Evolutionary conservation across 1,284 basidiomycete genomes (phyloP).

Genomic region (Meripilus lineatus): DNA sequence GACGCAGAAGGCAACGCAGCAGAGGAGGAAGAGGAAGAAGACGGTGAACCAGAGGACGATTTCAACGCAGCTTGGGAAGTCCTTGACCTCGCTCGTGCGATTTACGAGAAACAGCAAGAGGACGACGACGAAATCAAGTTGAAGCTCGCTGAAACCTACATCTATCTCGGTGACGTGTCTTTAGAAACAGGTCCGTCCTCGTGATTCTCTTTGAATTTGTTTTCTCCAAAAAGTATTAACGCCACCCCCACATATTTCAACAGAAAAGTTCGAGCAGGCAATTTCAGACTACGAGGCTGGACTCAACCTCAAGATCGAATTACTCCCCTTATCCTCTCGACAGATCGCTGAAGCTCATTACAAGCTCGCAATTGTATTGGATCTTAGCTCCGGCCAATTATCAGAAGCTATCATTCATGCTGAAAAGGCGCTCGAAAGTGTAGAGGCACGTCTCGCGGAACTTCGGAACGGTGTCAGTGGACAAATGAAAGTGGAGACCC

Average conservation of each 20-base stretch:
- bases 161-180: conserved; percentile 82
- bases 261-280: conserved; percentile 92
- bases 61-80: conserved; percentile 95
- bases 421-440: conserved; percentile 71
- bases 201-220: neutral
- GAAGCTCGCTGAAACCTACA: conserved; percentile 81
- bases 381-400: conserved; percentile 76
- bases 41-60: conserved; percentile 82
- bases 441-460: conserved; percentile 64
- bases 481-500: conserved; percentile 25
- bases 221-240: neutral
- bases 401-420: conserved; percentile 79
- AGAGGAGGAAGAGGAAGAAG: conserved; percentile 49
- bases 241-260: conserved; percentile 1
- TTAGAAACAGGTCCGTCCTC: conserved; percentile 75
- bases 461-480: conserved; percentile 51
- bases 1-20: conserved; percentile 42
- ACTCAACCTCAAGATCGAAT: conserved; percentile 61
- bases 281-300: conserved; percentile 78
- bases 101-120: conserved; percentile 67
- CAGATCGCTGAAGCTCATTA: conserved; percentile 89
- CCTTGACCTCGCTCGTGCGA: conserved; percentile 79
- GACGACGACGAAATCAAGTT: conserved; percentile 59
- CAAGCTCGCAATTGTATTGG: conserved; percentile 85
- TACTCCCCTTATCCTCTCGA: conserved; percentile 76